Evolutionary conservation across 2,329 filamentous ascomycete genomes (phyloP), one percentile per base, ranked within the genome.

Genomic region (Cercospora zeae-maydis): DNA sequence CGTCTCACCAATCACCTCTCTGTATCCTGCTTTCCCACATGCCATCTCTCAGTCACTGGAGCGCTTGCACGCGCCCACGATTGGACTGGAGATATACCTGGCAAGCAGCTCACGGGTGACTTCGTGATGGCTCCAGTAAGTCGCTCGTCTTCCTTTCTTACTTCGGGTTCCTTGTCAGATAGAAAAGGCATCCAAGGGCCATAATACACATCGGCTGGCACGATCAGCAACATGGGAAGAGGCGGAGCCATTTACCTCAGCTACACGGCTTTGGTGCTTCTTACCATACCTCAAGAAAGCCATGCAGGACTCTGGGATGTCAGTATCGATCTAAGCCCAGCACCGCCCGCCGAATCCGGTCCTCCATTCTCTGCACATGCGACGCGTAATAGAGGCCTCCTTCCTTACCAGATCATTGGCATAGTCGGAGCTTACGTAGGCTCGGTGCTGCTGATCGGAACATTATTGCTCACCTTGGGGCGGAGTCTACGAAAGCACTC

Each of bases 341-440:
- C 86, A 34, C 85, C 86, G 45, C 76, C 85, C 57, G 81, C 85
- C 61, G 82, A 86, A 75, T 79, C 86, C 76, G 85, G 85, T 7
- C 84, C 87, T 62, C 79, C 84, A 8, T 75, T 86, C 49, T 86
- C 86, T 42, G 80, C 81, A 60, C 77, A 82, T 70, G 84, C 87
- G 37, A 75, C 86, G 54, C 80, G 86, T 70, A 82, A 92, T 74
- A 79, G 79, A 66, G 78, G 82, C 16, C 86, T 89, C 61, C 84
- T 97, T 21, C 91, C 92, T 16, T 88, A 86, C 63, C 89, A 97
- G 76, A 88, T 97, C 69, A 89, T 90, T 67, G 91, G 88, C 68
- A 90, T 98, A 64, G 83, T 93, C 63, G 92, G 88, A 65, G 88
- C 90, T 63, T 97, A 97, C 85, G 83, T 93, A 63, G 76, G 91